These are phyloP conservation scores for Aureobasidium zeae DNA, from an alignment of 2,329 filamentous ascomycete genomes.

Conservation along the genomic window DNA sequence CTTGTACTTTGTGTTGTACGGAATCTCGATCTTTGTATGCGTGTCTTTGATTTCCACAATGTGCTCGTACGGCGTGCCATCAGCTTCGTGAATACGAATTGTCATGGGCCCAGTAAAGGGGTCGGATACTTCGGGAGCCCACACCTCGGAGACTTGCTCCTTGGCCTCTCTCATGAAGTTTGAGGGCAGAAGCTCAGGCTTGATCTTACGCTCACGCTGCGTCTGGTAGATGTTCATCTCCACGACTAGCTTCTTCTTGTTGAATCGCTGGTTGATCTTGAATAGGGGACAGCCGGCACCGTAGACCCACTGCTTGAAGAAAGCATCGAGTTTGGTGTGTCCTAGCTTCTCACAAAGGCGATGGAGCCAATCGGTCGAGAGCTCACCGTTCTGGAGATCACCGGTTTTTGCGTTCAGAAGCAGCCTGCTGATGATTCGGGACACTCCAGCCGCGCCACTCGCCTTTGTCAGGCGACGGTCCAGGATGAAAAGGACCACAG, in stretches of 20 bases:
- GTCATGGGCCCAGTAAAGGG: conserved; percentile 95
- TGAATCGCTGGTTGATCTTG: conserved; percentile 79
- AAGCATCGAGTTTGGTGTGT: conserved; percentile 75
- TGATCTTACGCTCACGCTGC: conserved; percentile 49
- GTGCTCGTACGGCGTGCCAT: conserved; percentile 96
- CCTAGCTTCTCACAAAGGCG: conserved; percentile 80
- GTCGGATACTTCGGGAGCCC: conserved; percentile 50
- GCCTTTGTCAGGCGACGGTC: conserved; percentile 86
- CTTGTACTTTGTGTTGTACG: conserved; percentile 99
- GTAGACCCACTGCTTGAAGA: conserved; percentile 90
- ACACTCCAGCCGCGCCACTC: conserved; percentile 72
- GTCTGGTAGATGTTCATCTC: conserved; percentile 82
- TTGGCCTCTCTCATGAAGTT: conserved; percentile 80
- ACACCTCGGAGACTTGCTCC: conserved; percentile 63
- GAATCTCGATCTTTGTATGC: conserved; percentile 79
- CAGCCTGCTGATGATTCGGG: conserved; percentile 75
- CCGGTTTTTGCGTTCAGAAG: conserved; percentile 80
- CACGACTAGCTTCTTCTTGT: conserved; percentile 93
- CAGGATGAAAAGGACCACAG: conserved; percentile 84
- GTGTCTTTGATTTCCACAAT: conserved; percentile 91
- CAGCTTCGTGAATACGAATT: conserved; percentile 92
- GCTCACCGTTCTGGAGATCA: conserved; percentile 58
- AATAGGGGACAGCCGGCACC: conserved; percentile 85
- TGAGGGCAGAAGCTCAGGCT: conserved; percentile 55
- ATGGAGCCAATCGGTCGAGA: conserved; percentile 70